Evolutionary conservation across 2,329 filamentous ascomycete genomes (phyloP), one percentile per base, ranked within the genome.

Genomic region (Stemphylium lycopersici): DNA sequence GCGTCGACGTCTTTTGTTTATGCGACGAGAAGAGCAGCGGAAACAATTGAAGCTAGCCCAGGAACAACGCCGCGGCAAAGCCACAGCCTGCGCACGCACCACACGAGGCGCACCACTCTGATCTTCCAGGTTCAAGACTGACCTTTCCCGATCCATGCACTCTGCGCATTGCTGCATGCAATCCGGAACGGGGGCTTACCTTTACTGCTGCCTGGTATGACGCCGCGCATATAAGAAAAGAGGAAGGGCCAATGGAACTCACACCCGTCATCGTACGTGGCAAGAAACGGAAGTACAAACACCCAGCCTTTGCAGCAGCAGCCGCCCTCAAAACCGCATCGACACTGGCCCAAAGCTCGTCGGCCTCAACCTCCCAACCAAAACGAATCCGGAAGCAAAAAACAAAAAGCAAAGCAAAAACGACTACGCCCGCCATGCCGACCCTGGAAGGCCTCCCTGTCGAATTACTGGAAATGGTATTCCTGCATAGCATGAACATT

Each of bases 401-500:
- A 54, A 13, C 48, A 24, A 45, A 34, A 40, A 26, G 26, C 33
- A 67, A 62, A 42, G 61, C 65, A 16, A 58, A 59, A 48, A 46
- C 46, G 29, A 32, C 41, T 18, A 40, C 53, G 18, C 47, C 65
- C 52, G 65, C 68, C 16, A 74, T 66, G 67, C 69, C 72, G 4
- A 68, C 68, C 0, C 67, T 75, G 13, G 63, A 72, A 59, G 68
- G 66, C 12, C 67, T 75, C 7, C 73, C 73, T 2, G 63, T 66
- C 36, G 73, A 75, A 52, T 52, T 75, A 6, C 62, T 75, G 13
- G 71, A 75, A 54, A 67, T 72, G 5, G 65, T 75, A 7, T 75
- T 75, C 37, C 61, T 75, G 6, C 51, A 72, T 47, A 72, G 68
- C 53, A 72, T 72, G 70, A 75, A 74, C 53, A 66, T 67, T 5